phyloP scores from a whole-genome alignment of 2,329 filamentous ascomycete species.

The Colletotrichum sp. region DNA sequence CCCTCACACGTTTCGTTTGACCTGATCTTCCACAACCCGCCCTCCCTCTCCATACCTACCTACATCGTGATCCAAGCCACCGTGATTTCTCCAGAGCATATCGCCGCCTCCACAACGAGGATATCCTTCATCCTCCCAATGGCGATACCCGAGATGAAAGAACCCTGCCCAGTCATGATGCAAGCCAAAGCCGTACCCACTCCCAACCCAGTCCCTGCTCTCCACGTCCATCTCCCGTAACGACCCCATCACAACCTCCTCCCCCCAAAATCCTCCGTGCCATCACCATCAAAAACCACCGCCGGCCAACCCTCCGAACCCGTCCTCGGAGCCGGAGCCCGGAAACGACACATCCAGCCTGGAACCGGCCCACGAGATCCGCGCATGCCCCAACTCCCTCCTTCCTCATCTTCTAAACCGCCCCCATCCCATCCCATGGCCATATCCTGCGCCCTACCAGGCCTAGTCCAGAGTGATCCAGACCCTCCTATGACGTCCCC shows the following conservation, averaged over 20 bases:
- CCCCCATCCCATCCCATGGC: not conserved
- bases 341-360: not conserved
- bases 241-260: not conserved
- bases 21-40: slow-evolving; percentile 3
- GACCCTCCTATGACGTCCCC: not conserved
- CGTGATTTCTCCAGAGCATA: not conserved
- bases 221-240: not conserved
- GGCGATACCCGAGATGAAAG: not conserved
- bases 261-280: not conserved
- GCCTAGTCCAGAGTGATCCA: not conserved
- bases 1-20: slow-evolving; percentile 21
- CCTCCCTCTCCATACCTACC: not conserved
- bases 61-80: not conserved
- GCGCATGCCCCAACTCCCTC: not conserved
- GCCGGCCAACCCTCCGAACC: not conserved
- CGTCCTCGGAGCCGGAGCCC: not conserved
- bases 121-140: not conserved
- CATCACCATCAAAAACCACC: not conserved
- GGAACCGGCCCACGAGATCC: not conserved
- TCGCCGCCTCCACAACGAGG: not conserved
- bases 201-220: not conserved
- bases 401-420: not conserved
- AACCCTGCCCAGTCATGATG: not conserved
- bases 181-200: not conserved
- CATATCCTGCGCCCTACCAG: not conserved